Conservation (phyloP, 2,329 filamentous ascomycete species). For the Alternaria solani region DNA sequence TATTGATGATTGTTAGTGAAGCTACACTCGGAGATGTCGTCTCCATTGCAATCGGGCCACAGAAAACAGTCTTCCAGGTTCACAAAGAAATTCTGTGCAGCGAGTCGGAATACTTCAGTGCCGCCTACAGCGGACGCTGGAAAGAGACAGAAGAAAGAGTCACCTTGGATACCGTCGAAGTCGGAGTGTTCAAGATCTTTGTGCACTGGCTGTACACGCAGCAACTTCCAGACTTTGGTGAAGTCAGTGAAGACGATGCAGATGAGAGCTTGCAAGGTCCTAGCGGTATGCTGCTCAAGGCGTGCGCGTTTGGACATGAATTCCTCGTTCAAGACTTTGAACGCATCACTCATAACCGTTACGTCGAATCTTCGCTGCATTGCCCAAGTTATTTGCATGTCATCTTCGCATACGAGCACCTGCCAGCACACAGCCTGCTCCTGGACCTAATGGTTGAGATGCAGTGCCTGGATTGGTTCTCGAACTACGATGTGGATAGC, state of each 20-base stretch:
- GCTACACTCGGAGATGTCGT: background rate
- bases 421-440: background rate
- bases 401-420: background rate
- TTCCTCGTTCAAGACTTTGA: background rate
- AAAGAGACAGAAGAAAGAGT: background rate
- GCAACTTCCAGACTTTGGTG: background rate
- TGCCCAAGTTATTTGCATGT: fast-evolving
- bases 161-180: background rate
- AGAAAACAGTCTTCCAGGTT: background rate
- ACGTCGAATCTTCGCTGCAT: background rate
- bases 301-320: background rate
- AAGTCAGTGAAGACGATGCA: too few relatives aligned
- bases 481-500: too few relatives aligned
- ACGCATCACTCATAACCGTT: background rate
- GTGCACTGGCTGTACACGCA: background rate
- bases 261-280: too few relatives aligned
- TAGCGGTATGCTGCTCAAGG: background rate
- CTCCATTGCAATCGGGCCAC: background rate
- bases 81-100: background rate
- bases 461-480: background rate
- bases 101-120: background rate
- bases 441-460: background rate
- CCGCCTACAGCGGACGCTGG: background rate
- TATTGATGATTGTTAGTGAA: background rate
- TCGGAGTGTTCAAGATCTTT: background rate